Evolutionary conservation across 2,329 filamentous ascomycete genomes (phyloP).

Genomic region (Trichoderma sp.): DNA sequence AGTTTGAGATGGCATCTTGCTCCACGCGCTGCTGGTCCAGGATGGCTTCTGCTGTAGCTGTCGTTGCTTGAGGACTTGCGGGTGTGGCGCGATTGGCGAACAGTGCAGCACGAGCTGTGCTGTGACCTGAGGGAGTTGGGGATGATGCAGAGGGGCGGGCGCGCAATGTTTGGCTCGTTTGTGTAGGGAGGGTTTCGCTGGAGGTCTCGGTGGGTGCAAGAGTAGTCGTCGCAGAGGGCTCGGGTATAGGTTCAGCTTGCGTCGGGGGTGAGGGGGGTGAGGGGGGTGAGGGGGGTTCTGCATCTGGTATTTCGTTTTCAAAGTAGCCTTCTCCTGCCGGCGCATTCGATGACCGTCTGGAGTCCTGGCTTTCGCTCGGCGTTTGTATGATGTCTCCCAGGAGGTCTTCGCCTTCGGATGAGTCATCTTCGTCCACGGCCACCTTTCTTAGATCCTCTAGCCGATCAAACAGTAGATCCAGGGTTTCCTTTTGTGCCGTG

Average conservation of each 20-base stretch:
- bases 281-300: conserved; percentile 43
- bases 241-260: conserved; percentile 20
- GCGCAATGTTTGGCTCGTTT: conserved; percentile 37
- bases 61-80: conserved; percentile 38
- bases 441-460: conserved; percentile 65
- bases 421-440: conserved; percentile 38
- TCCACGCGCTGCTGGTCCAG: conserved; percentile 75
- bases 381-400: conserved; percentile 54
- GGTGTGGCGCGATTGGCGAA: conserved; percentile 42
- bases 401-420: conserved; percentile 56
- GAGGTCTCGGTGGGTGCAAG: conserved; percentile 16
- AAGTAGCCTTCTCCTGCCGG: conserved; percentile 24
- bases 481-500: conserved; percentile 59
- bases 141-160: conserved; percentile 29
- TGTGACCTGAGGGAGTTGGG: conserved; percentile 29
- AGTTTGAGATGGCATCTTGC: conserved; percentile 78
- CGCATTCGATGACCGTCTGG: conserved; percentile 32
- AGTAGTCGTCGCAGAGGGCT: conserved; percentile 13
- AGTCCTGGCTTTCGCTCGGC: conserved; percentile 52
- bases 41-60: conserved; percentile 64
- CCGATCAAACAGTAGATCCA: conserved; percentile 64
- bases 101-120: conserved; percentile 43
- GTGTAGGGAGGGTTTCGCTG: conserved; percentile 27
- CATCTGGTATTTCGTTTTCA: conserved; percentile 33
- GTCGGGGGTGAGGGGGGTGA: conserved; percentile 25